Conservation (phyloP, 23 red algal genomes). For the Agarophyton chilense region DNA sequence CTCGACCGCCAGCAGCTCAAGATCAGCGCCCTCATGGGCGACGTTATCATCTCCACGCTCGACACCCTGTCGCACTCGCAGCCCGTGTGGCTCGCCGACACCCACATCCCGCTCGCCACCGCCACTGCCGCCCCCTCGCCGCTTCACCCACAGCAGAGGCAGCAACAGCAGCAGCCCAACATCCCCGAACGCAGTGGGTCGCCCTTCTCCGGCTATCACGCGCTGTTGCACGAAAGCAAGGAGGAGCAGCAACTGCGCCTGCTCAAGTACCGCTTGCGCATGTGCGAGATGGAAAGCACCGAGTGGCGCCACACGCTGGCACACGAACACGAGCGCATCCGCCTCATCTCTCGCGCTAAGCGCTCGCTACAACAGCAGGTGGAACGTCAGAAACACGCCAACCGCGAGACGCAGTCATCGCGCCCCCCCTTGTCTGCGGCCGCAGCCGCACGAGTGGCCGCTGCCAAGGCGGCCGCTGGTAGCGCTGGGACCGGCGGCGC, state of each 20-base stretch:
- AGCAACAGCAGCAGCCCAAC: not conserved
- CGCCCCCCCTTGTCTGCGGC: too few relatives aligned
- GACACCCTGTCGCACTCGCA: constrained; percentile 17
- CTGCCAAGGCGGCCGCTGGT: not conserved
- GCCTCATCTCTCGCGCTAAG: constrained; percentile 6
- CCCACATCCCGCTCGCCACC: not conserved
- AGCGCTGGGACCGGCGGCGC: too few relatives aligned
- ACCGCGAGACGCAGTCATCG: not conserved
- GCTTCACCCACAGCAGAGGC: not conserved
- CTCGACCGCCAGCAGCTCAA: constrained; percentile 47
- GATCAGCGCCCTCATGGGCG: constrained; percentile 27
- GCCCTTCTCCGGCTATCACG: not conserved
- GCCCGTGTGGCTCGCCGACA: constrained; percentile 3
- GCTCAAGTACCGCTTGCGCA: constrained; percentile 41
- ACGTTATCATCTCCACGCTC: constrained; percentile 43
- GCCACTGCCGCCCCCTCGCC: not conserved
- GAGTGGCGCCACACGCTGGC: constrained; percentile 37
- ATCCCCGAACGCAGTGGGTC: not conserved
- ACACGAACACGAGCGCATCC: not conserved
- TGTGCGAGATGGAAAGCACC: constrained; percentile 40
- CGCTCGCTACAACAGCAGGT: constrained; percentile 7
- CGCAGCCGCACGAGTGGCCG: not conserved
- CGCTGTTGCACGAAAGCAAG: constrained; percentile 7
- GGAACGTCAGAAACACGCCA: constrained; percentile 18
- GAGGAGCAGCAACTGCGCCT: constrained; percentile 31